These are phyloP conservation scores for Anthracocystis panici-leucophaei DNA, from an alignment of 1,284 basidiomycete species.

Conservation along the genomic window DNA sequence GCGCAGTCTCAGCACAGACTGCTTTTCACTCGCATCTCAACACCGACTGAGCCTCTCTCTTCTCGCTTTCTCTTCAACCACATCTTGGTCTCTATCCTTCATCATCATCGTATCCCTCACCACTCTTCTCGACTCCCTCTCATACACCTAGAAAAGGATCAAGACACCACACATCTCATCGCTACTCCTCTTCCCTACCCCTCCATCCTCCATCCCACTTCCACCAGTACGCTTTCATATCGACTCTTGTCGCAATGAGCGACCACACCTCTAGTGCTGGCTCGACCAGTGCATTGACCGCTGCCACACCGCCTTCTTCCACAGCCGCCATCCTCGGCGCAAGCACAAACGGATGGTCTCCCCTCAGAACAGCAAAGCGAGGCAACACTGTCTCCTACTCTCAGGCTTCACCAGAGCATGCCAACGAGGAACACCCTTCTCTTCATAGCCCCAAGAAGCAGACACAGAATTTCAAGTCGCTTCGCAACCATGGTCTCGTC, in stretches of 20 bases:
- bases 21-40: neutral
- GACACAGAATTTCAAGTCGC: conserved; percentile 50
- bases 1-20: no score
- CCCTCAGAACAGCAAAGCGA: conserved; percentile 39
- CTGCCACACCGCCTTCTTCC: conserved; percentile 45
- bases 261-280: conserved; percentile 12
- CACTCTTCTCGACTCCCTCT: neutral
- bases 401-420: conserved; percentile 29
- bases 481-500: conserved; percentile 60
- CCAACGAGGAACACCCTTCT: conserved; percentile 41
- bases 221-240: neutral
- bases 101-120: neutral
- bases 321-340: conserved; percentile 61
- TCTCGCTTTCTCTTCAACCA: neutral
- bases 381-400: conserved; percentile 36
- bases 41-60: neutral
- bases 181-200: neutral
- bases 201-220: neutral
- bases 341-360: conserved; percentile 61
- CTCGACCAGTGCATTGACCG: conserved; percentile 11
- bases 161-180: neutral
- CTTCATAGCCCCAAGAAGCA: conserved; percentile 46
- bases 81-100: neutral
- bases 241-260: conserved; percentile 33
- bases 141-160: neutral